Base-by-base conservation (phyloP, 805 yeast species). In the Hanseniaspora clermontiae region DNA sequence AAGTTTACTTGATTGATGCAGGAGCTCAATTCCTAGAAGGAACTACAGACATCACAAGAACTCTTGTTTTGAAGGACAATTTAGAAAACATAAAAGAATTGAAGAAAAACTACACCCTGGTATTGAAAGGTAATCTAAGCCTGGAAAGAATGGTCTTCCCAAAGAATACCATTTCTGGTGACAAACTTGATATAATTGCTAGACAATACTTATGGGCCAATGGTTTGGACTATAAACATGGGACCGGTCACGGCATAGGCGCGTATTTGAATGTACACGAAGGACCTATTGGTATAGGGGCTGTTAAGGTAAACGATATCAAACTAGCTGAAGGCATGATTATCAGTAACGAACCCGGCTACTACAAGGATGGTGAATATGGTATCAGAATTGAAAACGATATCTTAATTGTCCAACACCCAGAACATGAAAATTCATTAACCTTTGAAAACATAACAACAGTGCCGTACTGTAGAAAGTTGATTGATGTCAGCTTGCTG, bases 171-270 rank as follows among this genome's bases (percentile, higher is more conserved):
- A 78, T 84, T 10, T 45, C 50, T 4, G 95, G 96, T 0, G 77
- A 78, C 56, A 77, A 80, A 64, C 78, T 93, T 37, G 98, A 93
- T 65, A 73, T 81, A 0, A 74, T 89, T 53, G 95, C 96, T 0
- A 77, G 98, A 60, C 89, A 84, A 68, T 83, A 79, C 53, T 71
- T 93, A 59, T 86, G 95, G 89, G 73, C 79, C 42, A 75, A 80
- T 53, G 97, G 97, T 0, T 72, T 87, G 50, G 93, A 87, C 66
- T 93, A 86, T 67, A 79, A 83, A 60, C 98, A 93, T 69, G 97
- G 98, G 10, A 88, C 97, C 0, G 96, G 97, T 1, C 98, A 93
- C 69, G 98, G 98, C 5, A 85, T 93, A n/a, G 97, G 96, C 1
- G 77, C 90, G 20, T 91, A 77, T 66, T 79, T 95, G 48, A 84